Conservation (phyloP, 345 rosid genomes). For the Laguncularia racemosa region DNA sequence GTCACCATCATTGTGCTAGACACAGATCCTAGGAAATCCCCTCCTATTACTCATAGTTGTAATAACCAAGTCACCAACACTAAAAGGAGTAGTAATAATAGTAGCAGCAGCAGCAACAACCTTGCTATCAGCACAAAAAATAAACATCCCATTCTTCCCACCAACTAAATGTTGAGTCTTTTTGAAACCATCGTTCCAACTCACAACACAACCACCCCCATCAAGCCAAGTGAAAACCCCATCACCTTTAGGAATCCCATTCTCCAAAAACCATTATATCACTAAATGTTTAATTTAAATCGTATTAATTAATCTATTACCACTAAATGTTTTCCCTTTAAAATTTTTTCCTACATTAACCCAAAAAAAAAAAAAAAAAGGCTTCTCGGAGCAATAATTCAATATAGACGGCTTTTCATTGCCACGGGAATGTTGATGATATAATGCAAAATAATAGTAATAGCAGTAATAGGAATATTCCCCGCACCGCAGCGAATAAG, state of each 20-base stretch:
- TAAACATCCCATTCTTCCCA: constrained; percentile 15
- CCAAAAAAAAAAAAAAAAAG: too few species aligned
- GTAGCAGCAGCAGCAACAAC: constrained; percentile 17
- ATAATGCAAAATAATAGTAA: too few species aligned
- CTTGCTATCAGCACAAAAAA: constrained; percentile 28
- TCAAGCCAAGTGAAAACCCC: constrained; percentile 72
- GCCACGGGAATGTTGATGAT: too few species aligned
- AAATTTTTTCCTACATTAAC: too few species aligned
- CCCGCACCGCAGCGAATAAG: too few species aligned
- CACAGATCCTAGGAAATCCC: constrained; percentile 87
- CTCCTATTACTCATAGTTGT: constrained; percentile 57
- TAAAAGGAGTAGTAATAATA: constrained; percentile 11
- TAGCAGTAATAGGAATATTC: too few species aligned
- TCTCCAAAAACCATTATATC: constrained; percentile 83
- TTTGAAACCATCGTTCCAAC: constrained; percentile 31
- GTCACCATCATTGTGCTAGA: constrained; percentile 95
- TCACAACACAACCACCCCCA: constrained; percentile 53
- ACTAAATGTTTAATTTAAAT: too few species aligned
- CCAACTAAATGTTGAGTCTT: constrained; percentile 33
- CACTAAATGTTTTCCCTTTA: too few species aligned
- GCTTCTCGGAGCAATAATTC: too few species aligned
- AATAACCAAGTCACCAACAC: constrained; percentile 24
- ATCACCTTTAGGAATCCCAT: constrained; percentile 69
- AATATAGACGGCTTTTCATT: too few species aligned
- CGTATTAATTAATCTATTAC: too few species aligned